Evolutionary conservation across 2,329 filamentous ascomycete species (phyloP), one percentile per base, ranked within the genome.

Genomic region (Cryphonectria radicalis): DNA sequence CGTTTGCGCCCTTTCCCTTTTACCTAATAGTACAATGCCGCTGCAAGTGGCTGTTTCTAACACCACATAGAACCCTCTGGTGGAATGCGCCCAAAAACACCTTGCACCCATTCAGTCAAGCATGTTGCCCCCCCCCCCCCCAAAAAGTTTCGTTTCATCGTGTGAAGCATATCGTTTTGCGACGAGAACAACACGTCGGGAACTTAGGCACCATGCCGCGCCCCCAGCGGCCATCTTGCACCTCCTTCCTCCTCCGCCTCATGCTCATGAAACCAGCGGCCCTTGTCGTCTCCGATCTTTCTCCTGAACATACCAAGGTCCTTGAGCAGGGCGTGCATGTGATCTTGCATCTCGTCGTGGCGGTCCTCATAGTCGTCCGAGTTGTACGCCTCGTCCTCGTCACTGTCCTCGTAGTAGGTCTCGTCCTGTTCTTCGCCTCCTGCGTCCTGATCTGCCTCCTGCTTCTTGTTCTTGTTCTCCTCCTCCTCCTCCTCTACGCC

Each of bases 241-340:
- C 87, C 84, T 10, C n/a, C n/a, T 55, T 3, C 28, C 62, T 69
- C 22, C 37, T 40, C 37, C 10, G 10, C 46, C 19, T 19, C 46
- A 10, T 50, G 46, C 3, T 89, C 88, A 76, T 94, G 92, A 76
- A 93, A 76, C 77, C 92, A 96, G 55, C 93, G 84, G 70, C 84
- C 84, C 80, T 92, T 89, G 79, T 98, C 96, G 76, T 96, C 94
- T 8, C 89, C 90, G 74, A 98, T 90, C 83, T 97, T 98, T 77
- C 90, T 90, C 80, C 92, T 92, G 83, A 97, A 97, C 78, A 95
- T 80, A 42, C 88, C 88, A 69, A 97, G 79, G 76, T 98, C 95
- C 76, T 90, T 90, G 74, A 99, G 85, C 77, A 98, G 87, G 50
- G 92, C 91, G 75, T 95, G 90, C 86, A 97, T 95, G 77, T 93